Evolutionary conservation across 2,329 filamentous ascomycete genomes (phyloP).

Genomic region (Botrytis sinoallii): DNA sequence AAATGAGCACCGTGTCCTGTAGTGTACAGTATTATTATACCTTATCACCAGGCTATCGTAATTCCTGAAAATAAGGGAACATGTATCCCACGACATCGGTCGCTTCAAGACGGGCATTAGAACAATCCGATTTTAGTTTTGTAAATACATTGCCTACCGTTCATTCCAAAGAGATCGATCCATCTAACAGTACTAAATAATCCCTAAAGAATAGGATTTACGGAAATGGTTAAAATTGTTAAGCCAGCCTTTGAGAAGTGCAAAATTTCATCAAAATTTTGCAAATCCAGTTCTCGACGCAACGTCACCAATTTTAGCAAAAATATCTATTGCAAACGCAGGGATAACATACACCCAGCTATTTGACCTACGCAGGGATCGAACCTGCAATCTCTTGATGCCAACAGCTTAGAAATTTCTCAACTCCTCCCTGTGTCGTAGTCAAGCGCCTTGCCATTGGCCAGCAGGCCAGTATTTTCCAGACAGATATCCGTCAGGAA

Average conservation of each 20-base stretch:
- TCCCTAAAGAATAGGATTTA: background rate
- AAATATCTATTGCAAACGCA: background rate
- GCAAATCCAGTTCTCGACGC: background rate
- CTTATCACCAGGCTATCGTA: background rate
- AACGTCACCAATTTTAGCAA: background rate
- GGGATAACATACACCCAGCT: accelerated
- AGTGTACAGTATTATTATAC: background rate
- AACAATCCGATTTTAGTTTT: background rate
- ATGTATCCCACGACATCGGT: background rate
- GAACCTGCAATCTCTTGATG: conserved; percentile 49
- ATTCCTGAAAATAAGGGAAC: background rate
- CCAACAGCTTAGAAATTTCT: accelerated
- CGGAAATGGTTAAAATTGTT: background rate
- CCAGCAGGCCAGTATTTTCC: conserved; percentile 13
- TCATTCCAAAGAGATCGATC: background rate
- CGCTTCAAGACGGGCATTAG: background rate
- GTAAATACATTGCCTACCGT: background rate
- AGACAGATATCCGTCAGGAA: background rate
- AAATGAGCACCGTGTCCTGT: background rate
- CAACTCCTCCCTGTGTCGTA: background rate
- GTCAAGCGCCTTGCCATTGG: conserved; percentile 23
- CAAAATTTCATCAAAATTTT: background rate
- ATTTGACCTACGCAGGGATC: conserved; percentile 37
- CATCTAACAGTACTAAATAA: background rate
- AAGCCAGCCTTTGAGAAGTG: background rate